phyloP scores from a whole-genome alignment of 164 flowering plant species.

The Pachysandra terminalis region DNA sequence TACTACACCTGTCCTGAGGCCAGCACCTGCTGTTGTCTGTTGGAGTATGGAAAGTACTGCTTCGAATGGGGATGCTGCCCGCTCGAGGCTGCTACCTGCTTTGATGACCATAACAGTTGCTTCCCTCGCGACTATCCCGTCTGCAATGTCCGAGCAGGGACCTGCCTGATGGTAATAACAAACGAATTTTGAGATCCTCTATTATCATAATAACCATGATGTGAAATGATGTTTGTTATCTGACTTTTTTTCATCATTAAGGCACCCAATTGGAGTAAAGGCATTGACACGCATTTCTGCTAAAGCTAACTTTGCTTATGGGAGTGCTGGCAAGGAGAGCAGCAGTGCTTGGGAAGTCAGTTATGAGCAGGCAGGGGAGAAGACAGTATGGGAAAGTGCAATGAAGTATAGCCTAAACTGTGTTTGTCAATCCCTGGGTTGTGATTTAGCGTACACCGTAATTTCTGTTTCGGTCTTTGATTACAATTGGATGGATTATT shows the following conservation, averaged over 20 bases:
- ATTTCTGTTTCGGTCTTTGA: background rate
- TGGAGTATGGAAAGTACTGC: constrained; percentile 29
- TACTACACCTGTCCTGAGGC: too few relatives aligned
- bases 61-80: constrained; percentile 96
- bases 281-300: constrained; percentile 74
- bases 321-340: constrained; percentile 21
- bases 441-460: constrained; percentile 1
- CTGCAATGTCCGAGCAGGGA: constrained; percentile 62
- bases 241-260: background rate
- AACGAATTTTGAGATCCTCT: background rate
- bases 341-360: constrained; percentile 32
- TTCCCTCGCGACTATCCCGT: constrained; percentile 90
- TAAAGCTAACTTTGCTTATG: constrained; percentile 42
- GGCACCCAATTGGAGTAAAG: constrained; percentile 60
- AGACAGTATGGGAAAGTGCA: constrained; percentile 6
- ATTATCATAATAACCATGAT: background rate
- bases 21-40: too few relatives aligned
- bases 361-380: background rate
- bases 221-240: background rate
- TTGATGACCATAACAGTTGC: constrained; percentile 81
- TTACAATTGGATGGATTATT: background rate
- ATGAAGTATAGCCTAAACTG: background rate
- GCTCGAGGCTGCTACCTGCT: constrained; percentile 85
- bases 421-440: too few relatives aligned
- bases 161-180: constrained; percentile 53